Evolutionary conservation across 2,329 filamentous ascomycete species (phyloP), one percentile per base, ranked within the genome.

Genomic region (Anthostomella pinea): DNA sequence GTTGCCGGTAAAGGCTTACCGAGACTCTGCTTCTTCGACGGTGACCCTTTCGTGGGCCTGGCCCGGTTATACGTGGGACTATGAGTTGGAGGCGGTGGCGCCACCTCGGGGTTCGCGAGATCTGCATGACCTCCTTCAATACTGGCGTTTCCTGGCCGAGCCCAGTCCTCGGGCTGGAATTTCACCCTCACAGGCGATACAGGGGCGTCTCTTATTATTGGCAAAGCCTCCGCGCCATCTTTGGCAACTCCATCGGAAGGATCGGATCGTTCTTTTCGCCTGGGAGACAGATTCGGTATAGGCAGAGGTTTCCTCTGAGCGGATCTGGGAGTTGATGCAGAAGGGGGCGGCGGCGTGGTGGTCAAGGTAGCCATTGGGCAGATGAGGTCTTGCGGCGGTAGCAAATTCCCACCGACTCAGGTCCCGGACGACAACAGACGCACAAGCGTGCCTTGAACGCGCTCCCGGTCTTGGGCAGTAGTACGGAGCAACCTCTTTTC

Each of bases 121-220:
- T 55, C 56, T 30, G 49, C 52, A 30, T 60, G 57, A 23, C 54
- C 53, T 38, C 59, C 54, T 52, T 78, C 73, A 39, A 81, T 70
- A 46, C 69, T 66, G 19, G 64, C 72, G 48, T 73, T 72, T 19
- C 72, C 73, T 15, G 75, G 69, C 48, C 67, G 66, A 14, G 65
- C 64, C 71, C 71, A 78, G 53, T 72, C 67, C 26, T 75, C 73
- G 16, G 66, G 60, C 32, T 72, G 71, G 37, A 75, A 70, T 51
- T 73, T 77, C 35, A 79, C 67, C 39, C 64, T 68, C 38, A 77
- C 73, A 13, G 78, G 76, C 25, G 77, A 80, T 18, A 71, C 64
- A 19, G 77, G 76, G 11, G 69, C 66, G 33, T 72, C 68, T 43
- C 70, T 68, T 41, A 79, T 62, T 41, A 66, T 65, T 16, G 72